These are phyloP conservation scores for Inga oerstediana DNA, from an alignment of 306 rosid genomes.

Conservation along the genomic window DNA sequence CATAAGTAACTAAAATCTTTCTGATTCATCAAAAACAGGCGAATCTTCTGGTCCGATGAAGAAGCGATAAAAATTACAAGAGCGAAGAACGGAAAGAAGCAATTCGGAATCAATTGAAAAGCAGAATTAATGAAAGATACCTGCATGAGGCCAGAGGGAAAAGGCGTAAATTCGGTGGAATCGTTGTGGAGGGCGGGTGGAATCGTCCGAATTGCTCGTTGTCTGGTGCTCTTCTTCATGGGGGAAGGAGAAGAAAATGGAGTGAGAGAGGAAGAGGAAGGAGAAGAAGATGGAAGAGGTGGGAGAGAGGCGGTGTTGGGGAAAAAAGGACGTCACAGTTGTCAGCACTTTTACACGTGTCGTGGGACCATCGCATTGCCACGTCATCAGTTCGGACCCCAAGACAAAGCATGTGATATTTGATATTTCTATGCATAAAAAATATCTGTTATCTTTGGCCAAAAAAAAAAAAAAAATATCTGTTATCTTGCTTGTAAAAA, in stretches of 20 bases:
- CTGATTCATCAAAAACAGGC: not conserved
- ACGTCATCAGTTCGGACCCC: conserved; percentile 37
- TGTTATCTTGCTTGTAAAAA: too few species aligned
- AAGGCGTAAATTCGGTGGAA: not conserved
- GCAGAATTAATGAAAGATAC: conserved; percentile 29
- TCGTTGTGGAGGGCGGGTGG: conserved; percentile 20
- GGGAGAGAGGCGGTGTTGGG: conserved; percentile 28
- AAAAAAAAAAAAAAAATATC: too few species aligned
- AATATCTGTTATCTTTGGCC: conserved; percentile 46
- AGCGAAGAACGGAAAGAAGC: not conserved
- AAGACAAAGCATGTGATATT: conserved; percentile 42
- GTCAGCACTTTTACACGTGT: conserved; percentile 66
- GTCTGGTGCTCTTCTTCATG: conserved; percentile 27
- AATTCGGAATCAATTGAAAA: conserved; percentile 8
- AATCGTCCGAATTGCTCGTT: conserved; percentile 18
- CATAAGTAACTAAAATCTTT: not conserved
- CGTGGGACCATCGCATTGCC: conserved; percentile 50
- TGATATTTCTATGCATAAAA: conserved; percentile 59
- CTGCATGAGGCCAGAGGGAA: conserved; percentile 8
- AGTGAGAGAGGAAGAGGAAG: not conserved
- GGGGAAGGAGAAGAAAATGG: not conserved
- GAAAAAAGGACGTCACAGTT: conserved; percentile 44
- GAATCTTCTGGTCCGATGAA: not conserved
- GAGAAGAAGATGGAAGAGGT: not conserved
- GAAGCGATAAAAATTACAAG: not conserved